Base-by-base conservation (phyloP, 1,284 basidiomycete species). In the Volvariella surrecta region DNA sequence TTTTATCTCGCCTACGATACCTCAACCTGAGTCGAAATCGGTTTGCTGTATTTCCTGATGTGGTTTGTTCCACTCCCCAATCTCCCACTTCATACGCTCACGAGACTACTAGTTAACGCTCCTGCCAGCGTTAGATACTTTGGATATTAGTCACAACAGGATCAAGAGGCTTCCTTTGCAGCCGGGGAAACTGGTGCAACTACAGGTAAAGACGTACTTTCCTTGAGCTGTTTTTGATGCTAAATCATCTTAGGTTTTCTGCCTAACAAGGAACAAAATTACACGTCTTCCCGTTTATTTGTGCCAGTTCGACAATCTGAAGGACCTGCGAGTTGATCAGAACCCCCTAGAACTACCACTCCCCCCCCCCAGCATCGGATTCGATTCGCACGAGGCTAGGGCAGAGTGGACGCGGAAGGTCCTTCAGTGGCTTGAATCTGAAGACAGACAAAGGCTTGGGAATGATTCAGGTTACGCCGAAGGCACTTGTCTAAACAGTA, bases 291-390 rank as follows among this genome's bases (percentile, higher is more conserved):
- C 95, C 1, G 57, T 68, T 3, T 98, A 95, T 61, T 60, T 98
- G 34, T 63, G 73, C 13, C 73, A 81, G 48, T 94, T 96, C 59
- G 65, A 64, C 24, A 71, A 76, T 43, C 70, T 99, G 28, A 79
- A 82, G 43, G 76, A 95, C 21, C 73, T 98, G 57, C 92, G 91
- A 59, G 70, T 90, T 7, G 93, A 96, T 53, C 81, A 84, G 50
- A 98, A 98, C 57, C 91, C 91, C 1, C 73, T 97, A 31, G 82
- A 91, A 60, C 98, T 93, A 92, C 95, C 95, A 1, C 80, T 83
- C 17, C 74, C 66, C 52, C 48, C 58, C 48, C 66, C 79, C 4
- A 71, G 74, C 15, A 61, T 54, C 31, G 61, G 62, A 37, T 58
- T 63, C 21, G 73, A 76, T 42, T 72, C 79, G 41, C 54, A 65